A percentile compares a stretch with the other conserved stretches of the same genome.
phyloP scores from a whole-genome alignment of 306 rosid genomes.

The Cyclanthera cordifolia region DNA sequence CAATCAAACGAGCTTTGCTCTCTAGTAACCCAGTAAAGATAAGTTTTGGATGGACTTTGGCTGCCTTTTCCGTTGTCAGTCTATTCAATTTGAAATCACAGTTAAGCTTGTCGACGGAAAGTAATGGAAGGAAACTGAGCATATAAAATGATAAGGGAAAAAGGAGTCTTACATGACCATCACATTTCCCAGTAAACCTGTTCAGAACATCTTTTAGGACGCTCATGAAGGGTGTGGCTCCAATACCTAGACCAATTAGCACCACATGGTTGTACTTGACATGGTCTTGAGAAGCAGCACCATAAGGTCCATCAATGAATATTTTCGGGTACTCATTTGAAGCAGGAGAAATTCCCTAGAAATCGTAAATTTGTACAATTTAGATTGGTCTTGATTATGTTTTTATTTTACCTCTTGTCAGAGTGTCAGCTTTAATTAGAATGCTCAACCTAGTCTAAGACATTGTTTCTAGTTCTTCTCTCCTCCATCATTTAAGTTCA shows the following conservation, averaged over 20 bases:
- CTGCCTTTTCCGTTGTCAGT: conserved; percentile 34
- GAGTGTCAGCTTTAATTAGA: background rate
- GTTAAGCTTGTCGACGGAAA: conserved; percentile 20
- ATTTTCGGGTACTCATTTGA: conserved; percentile 44
- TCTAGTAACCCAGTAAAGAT: conserved; percentile 77
- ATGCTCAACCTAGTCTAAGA: background rate
- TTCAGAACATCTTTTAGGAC: conserved; percentile 61
- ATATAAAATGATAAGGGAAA: background rate
- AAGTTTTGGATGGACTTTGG: conserved; percentile 49
- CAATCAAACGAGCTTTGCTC: conserved; percentile 87
- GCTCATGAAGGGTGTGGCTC: conserved; percentile 87
- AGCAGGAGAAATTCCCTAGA: conserved; percentile 39
- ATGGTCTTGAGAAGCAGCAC: conserved; percentile 81
- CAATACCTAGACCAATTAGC: conserved; percentile 80
- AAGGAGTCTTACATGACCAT: conserved; percentile 12
- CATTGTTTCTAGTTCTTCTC: background rate
- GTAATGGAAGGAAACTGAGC: conserved; percentile 13
- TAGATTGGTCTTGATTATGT: background rate
- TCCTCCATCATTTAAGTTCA: background rate
- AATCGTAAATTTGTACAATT: background rate
- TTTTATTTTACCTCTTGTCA: background rate
- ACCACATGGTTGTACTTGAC: conserved; percentile 59
- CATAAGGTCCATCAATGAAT: conserved; percentile 82
- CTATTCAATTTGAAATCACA: conserved; percentile 24
- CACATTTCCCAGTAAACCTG: background rate